Conservation (phyloP, 331 rosid species). For the Rosa hybrid region DNA sequence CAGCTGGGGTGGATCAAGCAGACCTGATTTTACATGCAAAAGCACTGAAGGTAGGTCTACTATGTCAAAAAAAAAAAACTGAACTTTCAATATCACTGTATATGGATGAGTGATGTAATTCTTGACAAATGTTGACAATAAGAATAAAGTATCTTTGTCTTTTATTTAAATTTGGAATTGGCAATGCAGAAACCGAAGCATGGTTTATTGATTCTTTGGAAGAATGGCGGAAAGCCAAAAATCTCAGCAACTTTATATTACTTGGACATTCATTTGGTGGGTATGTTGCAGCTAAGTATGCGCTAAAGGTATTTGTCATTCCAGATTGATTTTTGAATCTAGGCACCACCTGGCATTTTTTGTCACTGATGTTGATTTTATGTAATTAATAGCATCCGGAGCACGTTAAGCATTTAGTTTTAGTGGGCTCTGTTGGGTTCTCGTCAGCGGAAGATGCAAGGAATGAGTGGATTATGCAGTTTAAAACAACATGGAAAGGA, state of each 20-base stretch:
- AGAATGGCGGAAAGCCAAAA: constrained; percentile 98
- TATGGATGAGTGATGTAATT: neutral
- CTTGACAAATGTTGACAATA: neutral
- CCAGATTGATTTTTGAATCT: constrained; percentile 15
- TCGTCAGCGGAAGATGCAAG: constrained; percentile 56
- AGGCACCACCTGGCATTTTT: constrained; percentile 2
- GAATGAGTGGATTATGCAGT: constrained; percentile 54
- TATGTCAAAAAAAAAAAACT: constrained; percentile 9
- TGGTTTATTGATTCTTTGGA: constrained; percentile 99
- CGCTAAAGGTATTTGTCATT: constrained; percentile 73
- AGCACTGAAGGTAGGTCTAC: constrained; percentile 77
- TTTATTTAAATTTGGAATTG: constrained; percentile 24
- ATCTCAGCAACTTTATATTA: constrained; percentile 74
- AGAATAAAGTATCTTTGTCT: neutral
- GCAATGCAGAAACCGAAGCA: constrained; percentile 79
- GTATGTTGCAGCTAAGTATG: constrained; percentile 90
- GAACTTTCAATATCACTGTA: neutral
- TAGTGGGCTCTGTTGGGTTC: constrained; percentile 91
- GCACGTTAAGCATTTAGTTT: constrained; percentile 77
- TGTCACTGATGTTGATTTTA: constrained; percentile 30
- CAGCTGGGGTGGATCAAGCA: constrained; percentile 99
- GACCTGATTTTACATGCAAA: constrained; percentile 95
- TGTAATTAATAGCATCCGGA: constrained; percentile 78
- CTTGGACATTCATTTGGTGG: constrained; percentile 99
- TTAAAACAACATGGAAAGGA: constrained; percentile 92